phyloP scores from a whole-genome alignment of 176 grass and related monocot genomes.

The Panicum miliaceum region DNA sequence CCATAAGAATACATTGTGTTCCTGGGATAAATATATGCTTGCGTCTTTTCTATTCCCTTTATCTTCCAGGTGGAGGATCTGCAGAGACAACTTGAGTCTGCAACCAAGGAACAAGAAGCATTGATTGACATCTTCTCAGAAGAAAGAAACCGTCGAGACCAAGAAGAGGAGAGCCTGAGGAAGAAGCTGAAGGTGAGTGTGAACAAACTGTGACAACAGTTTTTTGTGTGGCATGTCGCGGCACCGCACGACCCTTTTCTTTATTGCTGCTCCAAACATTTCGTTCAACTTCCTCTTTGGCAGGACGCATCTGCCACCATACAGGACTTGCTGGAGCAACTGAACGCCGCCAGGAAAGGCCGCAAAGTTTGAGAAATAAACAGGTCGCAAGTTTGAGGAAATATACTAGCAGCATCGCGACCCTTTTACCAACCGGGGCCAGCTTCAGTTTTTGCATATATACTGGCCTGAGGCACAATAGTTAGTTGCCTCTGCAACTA shows the following conservation, averaged over 20 bases:
- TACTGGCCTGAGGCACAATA: neutral
- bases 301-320: conserved; percentile 75
- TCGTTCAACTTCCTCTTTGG: conserved; percentile 12
- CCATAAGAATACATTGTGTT: neutral
- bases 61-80: conserved; percentile 76
- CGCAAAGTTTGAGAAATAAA: conserved; percentile 59
- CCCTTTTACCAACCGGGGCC: neutral
- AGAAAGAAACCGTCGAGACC: conserved; percentile 79
- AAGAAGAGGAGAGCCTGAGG: conserved; percentile 78
- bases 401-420: conserved; percentile 11
- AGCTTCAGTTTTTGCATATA: neutral
- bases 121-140: conserved; percentile 93
- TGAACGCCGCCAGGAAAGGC: conserved; percentile 49
- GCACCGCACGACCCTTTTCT: neutral
- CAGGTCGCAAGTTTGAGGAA: conserved; percentile 57
- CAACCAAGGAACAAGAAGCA: conserved; percentile 89
- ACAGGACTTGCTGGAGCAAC: conserved; percentile 73
- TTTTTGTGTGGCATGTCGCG: neutral
- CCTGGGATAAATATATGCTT: neutral
- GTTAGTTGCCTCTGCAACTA: neutral
- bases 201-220: neutral
- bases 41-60: neutral
- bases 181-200: conserved; percentile 84
- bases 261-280: neutral
- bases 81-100: conserved; percentile 70